Evolutionary conservation across 2,329 filamentous ascomycete genomes (phyloP).

Genomic region (Pseudocercospora fijiensis): DNA sequence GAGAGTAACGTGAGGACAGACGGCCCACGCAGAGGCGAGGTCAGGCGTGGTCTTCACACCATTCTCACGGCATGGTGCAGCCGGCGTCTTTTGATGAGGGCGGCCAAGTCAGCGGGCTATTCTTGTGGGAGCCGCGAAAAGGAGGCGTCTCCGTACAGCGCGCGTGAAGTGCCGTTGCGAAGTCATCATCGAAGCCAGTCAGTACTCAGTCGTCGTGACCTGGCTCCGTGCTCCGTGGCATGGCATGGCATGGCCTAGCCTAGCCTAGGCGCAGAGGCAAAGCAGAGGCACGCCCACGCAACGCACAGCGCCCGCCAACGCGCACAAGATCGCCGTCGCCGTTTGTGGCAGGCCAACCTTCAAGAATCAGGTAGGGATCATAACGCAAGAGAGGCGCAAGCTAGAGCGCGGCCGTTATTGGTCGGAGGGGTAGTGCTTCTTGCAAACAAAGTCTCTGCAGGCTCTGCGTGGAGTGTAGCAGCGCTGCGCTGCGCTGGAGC

Average conservation of each 20-base stretch:
- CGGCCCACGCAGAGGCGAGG: neutral
- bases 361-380: slow-evolving; percentile 28
- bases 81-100: neutral
- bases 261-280: neutral
- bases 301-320: neutral
- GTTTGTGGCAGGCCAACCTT: slow-evolving; percentile 29
- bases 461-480: slow-evolving; percentile 16
- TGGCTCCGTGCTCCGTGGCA: too few species aligned
- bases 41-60: slow-evolving; percentile 4
- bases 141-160: slow-evolving; percentile 4
- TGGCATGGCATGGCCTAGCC: too few species aligned
- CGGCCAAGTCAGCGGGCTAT: neutral
- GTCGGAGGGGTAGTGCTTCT: slow-evolving; percentile 12
- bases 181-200: neutral
- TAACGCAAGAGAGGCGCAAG: slow-evolving; percentile 31
- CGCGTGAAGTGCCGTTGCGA: slow-evolving; percentile 5
- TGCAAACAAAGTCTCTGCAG: slow-evolving; percentile 11
- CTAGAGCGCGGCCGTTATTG: slow-evolving; percentile 20
- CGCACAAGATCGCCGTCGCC: slow-evolving; percentile 21
- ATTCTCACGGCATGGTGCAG: slow-evolving; percentile 1
- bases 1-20: too few species aligned
- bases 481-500: slow-evolving; percentile 10
- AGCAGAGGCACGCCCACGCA: neutral
- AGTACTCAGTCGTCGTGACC: neutral
- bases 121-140: slow-evolving; percentile 4